Conservation (phyloP, 345 rosid genomes). For the Geranium rotundifolium region DNA sequence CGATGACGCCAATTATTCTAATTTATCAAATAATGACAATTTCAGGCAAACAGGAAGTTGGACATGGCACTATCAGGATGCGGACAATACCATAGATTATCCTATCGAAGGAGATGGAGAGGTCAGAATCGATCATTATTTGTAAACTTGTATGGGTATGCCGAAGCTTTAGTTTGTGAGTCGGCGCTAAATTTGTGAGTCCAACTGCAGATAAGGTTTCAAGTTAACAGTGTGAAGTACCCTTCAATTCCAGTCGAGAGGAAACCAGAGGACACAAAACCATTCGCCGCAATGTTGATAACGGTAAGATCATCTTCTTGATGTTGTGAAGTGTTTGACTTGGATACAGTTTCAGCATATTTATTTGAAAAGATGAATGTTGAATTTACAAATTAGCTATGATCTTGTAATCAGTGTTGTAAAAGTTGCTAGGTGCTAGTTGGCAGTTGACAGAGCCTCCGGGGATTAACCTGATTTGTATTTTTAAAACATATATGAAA, state of each 20-base stretch:
- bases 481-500: no score
- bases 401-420: no score
- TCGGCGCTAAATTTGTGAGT: conserved; percentile 10
- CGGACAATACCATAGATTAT: conserved; percentile 11
- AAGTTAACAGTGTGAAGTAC: conserved; percentile 33
- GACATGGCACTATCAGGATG: conserved; percentile 39
- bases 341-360: conserved; percentile 1
- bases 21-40: conserved; percentile 5
- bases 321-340: neutral
- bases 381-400: neutral
- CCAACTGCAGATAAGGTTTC: conserved; percentile 49
- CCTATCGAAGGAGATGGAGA: conserved; percentile 40
- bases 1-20: no score
- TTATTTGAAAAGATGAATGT: neutral
- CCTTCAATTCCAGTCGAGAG: conserved; percentile 47
- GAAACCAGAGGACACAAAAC: conserved; percentile 38
- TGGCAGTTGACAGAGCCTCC: no score
- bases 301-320: conserved; percentile 32
- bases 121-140: conserved; percentile 19
- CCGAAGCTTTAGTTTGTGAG: neutral
- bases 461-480: no score
- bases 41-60: conserved; percentile 50
- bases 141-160: neutral
- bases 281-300: conserved; percentile 71
- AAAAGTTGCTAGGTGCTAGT: no score